A percentile compares a stretch with the other conserved stretches of the same genome.
Conservation (phyloP, 2,329 filamentous ascomycete species). For the Bimuria novae-zelandiae region DNA sequence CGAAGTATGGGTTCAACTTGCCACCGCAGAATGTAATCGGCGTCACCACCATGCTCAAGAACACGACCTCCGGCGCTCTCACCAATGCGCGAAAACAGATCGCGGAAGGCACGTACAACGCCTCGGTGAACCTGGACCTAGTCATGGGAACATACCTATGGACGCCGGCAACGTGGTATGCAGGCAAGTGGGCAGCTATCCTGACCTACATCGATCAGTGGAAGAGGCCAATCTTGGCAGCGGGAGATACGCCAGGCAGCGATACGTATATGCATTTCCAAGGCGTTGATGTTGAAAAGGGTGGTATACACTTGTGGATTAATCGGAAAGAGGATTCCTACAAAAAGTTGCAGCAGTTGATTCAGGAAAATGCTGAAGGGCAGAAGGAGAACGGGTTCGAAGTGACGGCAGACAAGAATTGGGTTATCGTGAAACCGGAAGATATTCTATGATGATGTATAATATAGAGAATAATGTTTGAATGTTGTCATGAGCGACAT, state of each 20-base stretch:
- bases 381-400: conserved; percentile 34
- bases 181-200: conserved; percentile 38
- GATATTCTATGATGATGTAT: conserved; percentile 35
- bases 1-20: conserved; percentile 40
- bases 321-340: conserved; percentile 28
- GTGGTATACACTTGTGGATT: conserved; percentile 37
- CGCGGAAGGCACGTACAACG: conserved; percentile 28
- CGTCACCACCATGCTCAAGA: conserved; percentile 35
- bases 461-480: no score
- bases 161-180: conserved; percentile 39
- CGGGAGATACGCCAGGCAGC: conserved; percentile 36
- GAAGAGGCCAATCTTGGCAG: conserved; percentile 35
- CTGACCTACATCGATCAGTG: conserved; percentile 37
- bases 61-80: conserved; percentile 29
- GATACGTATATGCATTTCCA: conserved; percentile 41
- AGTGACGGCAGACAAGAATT: conserved; percentile 37
- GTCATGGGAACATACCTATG: conserved; percentile 33
- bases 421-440: conserved; percentile 34
- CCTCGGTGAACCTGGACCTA: conserved; percentile 31
- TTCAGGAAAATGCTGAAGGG: conserved; percentile 25
- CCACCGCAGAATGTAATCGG: conserved; percentile 37
- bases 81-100: conserved; percentile 36
- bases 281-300: conserved; percentile 33
- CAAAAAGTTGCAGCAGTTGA: conserved; percentile 27
- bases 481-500: no score